Evolutionary conservation across 768 basidiomycete species (phyloP).

Genomic region (Antrodiella citrinella): DNA sequence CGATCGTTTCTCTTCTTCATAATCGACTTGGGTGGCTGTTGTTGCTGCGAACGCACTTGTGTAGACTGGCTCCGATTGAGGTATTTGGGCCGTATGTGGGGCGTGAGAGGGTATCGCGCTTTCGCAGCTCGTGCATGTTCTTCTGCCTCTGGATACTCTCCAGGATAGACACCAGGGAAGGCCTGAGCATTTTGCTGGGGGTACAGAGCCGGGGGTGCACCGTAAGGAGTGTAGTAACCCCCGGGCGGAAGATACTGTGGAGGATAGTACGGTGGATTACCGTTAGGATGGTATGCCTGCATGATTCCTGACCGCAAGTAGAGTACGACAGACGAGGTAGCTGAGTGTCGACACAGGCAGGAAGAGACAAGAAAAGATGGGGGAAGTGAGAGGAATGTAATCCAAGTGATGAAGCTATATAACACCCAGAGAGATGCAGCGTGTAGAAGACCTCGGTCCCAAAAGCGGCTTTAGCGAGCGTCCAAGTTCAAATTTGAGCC

Average conservation of each 20-base stretch:
- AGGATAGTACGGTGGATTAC: slow-evolving; percentile 14
- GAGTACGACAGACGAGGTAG: too few species aligned
- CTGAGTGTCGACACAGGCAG: not conserved
- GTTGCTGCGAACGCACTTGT: slow-evolving; percentile 8
- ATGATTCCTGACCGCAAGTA: slow-evolving; percentile 6
- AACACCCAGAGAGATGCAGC: slow-evolving; percentile 19
- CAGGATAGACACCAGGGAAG: slow-evolving; percentile 5
- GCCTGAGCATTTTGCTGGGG: not conserved
- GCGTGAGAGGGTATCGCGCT: not conserved
- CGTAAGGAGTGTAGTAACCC: slow-evolving; percentile 9
- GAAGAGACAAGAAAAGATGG: slow-evolving; percentile 5
- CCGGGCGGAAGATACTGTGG: slow-evolving; percentile 10
- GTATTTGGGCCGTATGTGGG: slow-evolving; percentile 2
- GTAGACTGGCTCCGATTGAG: not conserved
- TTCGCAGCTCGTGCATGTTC: not conserved
- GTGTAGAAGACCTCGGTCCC: slow-evolving; percentile 11
- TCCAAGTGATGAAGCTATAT: slow-evolving; percentile 6
- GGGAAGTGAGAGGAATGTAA: slow-evolving; percentile 3
- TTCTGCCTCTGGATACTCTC: slow-evolving; percentile 1
- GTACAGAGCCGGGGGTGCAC: not conserved
- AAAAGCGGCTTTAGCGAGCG: not conserved
- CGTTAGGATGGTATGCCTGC: slow-evolving; percentile 14
- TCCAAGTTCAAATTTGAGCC: not conserved
- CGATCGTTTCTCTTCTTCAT: slow-evolving; percentile 32
- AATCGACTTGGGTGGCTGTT: slow-evolving; percentile 43